Evolutionary conservation across 192 early-diverging fungal genomes (phyloP), one percentile per base, ranked within the genome.

Genomic region (Umbelopsis vinacea): DNA sequence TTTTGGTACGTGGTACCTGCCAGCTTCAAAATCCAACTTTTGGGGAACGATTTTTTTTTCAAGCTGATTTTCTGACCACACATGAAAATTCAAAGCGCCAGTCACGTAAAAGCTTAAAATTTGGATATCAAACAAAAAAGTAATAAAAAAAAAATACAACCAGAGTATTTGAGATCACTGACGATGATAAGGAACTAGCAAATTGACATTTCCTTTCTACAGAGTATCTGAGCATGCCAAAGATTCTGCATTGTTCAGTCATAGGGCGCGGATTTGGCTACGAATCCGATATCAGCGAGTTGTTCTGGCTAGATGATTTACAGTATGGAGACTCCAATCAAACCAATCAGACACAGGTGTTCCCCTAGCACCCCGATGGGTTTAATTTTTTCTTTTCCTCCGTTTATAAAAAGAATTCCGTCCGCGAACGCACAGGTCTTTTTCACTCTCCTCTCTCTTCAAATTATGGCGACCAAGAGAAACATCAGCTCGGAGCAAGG

Each of bases 401-500:
- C 11, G 6, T 43, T 4, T 43, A 43, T 15, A 50, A 50, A 50
- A n/a, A 5, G 48, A 21, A 50, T 50, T 50, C 48, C n/a, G 48
- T 50, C n/a, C 48, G 5, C 19, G 1, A 17, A 50, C 48, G 48
- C 48, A 50, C 38, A 50, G 46, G 45, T 47, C 67, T 69, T 69
- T 52, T 46, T 26, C 46, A 26, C 48, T 37, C 48, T 38, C 40
- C 33, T 53, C n/a, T 53, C 48, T 35, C 15, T 68, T 10, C 24
- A 8, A 3, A 23, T 35, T 38, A 54, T 52, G 37, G 69, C 48
- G 23, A 70, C 53, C 35, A 50, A 19, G 35, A 38, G 50, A 46
- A 70, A 70, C 69, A 33, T 50, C 47, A 46, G 53, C 37, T 46
- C 68, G 10, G 46, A 52, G 29, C n/a, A 46, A 14, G 48, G 40